phyloP scores from a whole-genome alignment of 306 rosid species.

The Cicer cuneatum region DNA sequence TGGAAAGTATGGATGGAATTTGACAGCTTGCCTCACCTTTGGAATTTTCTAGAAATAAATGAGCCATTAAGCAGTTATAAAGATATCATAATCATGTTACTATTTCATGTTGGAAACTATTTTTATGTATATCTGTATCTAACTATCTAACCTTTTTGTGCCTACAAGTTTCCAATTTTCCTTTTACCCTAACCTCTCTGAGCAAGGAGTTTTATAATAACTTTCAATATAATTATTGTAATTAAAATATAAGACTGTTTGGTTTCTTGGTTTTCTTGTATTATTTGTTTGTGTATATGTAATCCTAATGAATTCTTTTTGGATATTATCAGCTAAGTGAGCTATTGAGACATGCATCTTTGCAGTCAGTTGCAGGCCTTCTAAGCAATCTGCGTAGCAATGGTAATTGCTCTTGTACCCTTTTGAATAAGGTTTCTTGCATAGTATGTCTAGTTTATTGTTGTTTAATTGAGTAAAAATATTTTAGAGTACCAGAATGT shows the following conservation, averaged over 20 bases:
- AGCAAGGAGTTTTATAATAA: background rate
- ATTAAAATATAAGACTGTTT: conserved; percentile 14
- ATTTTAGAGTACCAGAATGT: background rate
- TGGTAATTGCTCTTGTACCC: conserved; percentile 54
- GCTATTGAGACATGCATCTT: conserved; percentile 73
- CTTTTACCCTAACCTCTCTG: conserved; percentile 15
- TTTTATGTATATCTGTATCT: conserved; percentile 1
- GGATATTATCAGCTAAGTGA: conserved; percentile 69
- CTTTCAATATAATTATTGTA: background rate
- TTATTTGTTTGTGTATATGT: conserved; percentile 19
- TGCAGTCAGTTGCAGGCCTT: conserved; percentile 73
- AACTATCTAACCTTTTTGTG: conserved; percentile 11
- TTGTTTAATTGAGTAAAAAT: conserved; percentile 10
- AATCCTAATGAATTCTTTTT: conserved; percentile 37
- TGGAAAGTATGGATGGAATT: background rate
- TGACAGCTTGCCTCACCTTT: background rate
- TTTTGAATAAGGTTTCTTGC: conserved; percentile 25
- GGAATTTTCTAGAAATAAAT: conserved; percentile 4
- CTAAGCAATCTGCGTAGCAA: conserved; percentile 80
- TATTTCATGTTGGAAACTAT: background rate
- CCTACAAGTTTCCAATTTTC: conserved; percentile 24
- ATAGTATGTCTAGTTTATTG: conserved; percentile 23
- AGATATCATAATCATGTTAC: conserved; percentile 20
- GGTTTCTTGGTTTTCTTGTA: conserved; percentile 21
- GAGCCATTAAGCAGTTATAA: background rate